Base-by-base conservation (phyloP, 148 eudicot genomes). In the Amaranthus palmeri region DNA sequence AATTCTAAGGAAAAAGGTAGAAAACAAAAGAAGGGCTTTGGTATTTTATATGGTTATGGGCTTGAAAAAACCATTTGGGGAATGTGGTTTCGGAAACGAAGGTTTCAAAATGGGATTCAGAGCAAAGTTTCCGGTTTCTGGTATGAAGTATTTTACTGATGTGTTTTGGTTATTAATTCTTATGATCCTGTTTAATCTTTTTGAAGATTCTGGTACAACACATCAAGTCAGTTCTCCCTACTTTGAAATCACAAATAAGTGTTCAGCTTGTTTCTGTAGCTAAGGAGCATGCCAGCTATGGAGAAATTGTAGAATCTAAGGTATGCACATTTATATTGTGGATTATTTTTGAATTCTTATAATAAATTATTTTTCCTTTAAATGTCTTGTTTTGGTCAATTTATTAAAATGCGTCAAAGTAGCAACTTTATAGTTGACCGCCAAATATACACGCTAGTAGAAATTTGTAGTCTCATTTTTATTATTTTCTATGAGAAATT, bases 271-370 rank as follows among this genome's bases (percentile, higher is more conserved):
- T 88, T 65, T 78, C 92, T 57, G 96, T 90, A 73, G 93, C 97
- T 10, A 96, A 96, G 84, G 99, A 96, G 91, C 92, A 88, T 72
- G 95, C 96, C 49, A 90, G 99, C 81, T 96, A 88, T 80, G 99
- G 99, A 73, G 99, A 92, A 71, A 83, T 87, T 56, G 84, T 88
- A 55, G 99, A 95, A 79, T 89, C 99, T 54, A 95, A 92, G 93
- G 99, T 88, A 68, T 73, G 73, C 36, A 43, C 61, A 51, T 55
- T 6, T 8, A 41, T 14, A n/a, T 68, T 10, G 8, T 60, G 11
- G 43, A 48, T 61, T 67, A 10, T 18, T 12, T 7, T 62, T 48
- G 3, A 13, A 7, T 41, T 18, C 6, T 69, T 4, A 5, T 13
- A 48, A 50, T 68, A 68, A 18, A 25, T 9, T 25, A 25, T 25